Base-by-base conservation (phyloP, 2,329 filamentous ascomycete species). In the Ophiostoma tasmaniense region DNA sequence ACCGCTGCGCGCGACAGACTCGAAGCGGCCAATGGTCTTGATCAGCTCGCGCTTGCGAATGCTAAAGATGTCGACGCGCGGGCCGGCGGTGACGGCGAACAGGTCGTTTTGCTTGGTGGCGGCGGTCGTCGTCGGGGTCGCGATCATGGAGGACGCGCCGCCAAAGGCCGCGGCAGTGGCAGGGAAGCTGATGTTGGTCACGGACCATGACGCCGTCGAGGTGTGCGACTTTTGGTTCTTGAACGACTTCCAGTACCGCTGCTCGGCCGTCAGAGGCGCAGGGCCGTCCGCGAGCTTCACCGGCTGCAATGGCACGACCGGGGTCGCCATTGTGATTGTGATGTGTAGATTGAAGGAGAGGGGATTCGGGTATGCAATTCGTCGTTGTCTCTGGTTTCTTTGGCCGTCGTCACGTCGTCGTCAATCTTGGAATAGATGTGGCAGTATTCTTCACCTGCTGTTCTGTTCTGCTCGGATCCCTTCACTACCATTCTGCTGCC, bases 181-280 rank as follows among this genome's bases (percentile, higher is more conserved):
- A 71, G 85, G 90, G 77, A 89, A 90, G 66, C 91, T 93, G 78
- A 99, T 96, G 78, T 96, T 89, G 42, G 93, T 97, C 75, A 99
- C 87, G 64, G 92, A 90, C 77, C 91, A 93, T 76, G 92, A 91
- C 73, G 95, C 92, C 73, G 93, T 93, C 72, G 94, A 96, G 64
- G 95, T 91, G 71, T 98, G 89, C 71, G 94, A 88, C 70, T 96
- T 87, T 73, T 93, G 91, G 74, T 93, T 95, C 80, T 92, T 93
- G 83, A 99, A 99, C 14, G 90, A 90, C 77, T 90, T 90, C 96
- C 96, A 99, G 84, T 98, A 98, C 73, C 89, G 87, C 81, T 98
- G 93, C 81, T 99, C 95, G 39, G 93, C 89, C 6, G 94, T 97
- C 65, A 94, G 81, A 68, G 92, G 90, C 55, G 90, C 89, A 69